Conservation (phyloP, 495 filamentous ascomycete genomes). For the Entonaema liquescens region DNA sequence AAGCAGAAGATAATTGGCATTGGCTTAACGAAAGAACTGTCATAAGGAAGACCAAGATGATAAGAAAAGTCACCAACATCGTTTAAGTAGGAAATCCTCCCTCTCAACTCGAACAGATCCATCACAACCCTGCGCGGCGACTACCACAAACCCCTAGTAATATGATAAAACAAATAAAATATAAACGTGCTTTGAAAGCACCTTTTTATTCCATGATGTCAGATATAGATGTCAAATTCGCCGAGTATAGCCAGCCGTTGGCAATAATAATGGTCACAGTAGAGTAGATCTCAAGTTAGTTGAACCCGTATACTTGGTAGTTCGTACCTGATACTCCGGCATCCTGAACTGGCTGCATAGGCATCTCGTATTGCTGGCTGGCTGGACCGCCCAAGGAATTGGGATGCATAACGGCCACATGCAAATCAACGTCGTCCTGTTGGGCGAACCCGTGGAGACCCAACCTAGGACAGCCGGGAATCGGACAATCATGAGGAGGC, state of each 20-base stretch:
- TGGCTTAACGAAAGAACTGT: too few relatives aligned
- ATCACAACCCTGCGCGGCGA: not conserved
- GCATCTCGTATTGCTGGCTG: not conserved
- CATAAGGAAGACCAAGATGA: too few relatives aligned
- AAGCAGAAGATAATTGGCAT: too few relatives aligned
- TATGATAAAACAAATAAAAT: not conserved
- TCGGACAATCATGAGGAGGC: not conserved
- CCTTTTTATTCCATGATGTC: not conserved
- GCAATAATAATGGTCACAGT: not conserved
- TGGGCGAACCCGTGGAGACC: not conserved
- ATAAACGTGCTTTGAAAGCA: not conserved
- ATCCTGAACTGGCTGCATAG: not conserved
- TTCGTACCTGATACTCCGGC: not conserved
- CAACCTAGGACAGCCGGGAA: not conserved
- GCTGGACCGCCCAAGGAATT: too few relatives aligned
- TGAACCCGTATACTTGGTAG: not conserved
- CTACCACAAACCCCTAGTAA: not conserved
- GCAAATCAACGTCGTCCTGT: not conserved
- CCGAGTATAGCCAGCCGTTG: not conserved
- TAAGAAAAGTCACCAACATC: not conserved
- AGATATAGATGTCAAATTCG: not conserved
- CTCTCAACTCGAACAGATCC: too few relatives aligned
- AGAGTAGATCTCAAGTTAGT: not conserved
- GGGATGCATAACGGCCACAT: not conserved
- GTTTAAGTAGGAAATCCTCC: too few relatives aligned